A percentile compares a stretch with the other conserved stretches of the same genome.
phyloP scores from a whole-genome alignment of 139 green algal species.

The Dunaliella primolecta region DNA sequence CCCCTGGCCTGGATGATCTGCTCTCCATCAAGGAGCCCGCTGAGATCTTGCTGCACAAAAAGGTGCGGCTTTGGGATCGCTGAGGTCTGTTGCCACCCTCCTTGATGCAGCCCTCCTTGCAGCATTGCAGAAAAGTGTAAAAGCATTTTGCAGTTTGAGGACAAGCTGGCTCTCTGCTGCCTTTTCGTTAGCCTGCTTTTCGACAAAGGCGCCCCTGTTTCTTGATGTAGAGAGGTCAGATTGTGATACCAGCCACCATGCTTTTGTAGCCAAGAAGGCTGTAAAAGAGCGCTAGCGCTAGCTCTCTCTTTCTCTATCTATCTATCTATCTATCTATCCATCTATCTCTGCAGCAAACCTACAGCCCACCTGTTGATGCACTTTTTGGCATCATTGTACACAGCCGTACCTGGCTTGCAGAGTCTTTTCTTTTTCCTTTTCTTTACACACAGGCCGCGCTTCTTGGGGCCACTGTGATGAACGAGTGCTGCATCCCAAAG shows the following conservation, averaged over 20 bases:
- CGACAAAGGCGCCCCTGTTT: no score
- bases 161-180: background rate
- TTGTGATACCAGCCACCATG: no score
- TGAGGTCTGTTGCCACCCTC: background rate
- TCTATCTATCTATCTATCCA: background rate
- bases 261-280: no score
- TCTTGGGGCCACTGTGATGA: background rate
- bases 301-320: background rate
- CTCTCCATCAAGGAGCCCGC: background rate
- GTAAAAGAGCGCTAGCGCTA: no score
- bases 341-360: no score
- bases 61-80: background rate
- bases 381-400: no score
- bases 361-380: no score
- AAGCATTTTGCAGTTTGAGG: background rate
- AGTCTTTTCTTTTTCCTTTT: no score
- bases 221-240: no score
- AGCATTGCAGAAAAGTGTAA: background rate
- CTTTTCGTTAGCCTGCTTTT: background rate
- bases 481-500: background rate
- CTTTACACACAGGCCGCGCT: background rate
- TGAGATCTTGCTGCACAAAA: background rate
- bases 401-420: no score
- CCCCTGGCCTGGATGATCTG: background rate
- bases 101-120: background rate